phyloP scores from a whole-genome alignment of 164 flowering plant species.

The Cinnamomum micranthum region DNA sequence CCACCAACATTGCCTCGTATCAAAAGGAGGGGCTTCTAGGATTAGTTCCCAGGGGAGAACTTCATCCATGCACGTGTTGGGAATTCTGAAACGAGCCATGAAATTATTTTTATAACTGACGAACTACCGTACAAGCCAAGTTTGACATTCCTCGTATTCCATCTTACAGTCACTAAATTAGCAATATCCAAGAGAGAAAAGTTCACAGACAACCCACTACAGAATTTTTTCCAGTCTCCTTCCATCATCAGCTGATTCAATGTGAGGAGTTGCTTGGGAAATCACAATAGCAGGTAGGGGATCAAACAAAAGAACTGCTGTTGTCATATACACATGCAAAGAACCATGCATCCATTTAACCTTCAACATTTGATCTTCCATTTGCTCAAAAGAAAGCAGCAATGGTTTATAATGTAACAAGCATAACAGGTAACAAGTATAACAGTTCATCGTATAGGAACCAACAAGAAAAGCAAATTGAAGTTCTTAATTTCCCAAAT shows the following conservation, averaged over 20 bases:
- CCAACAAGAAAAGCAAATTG: neutral
- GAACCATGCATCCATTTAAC: neutral
- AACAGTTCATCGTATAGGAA: neutral
- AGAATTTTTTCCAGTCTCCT: neutral
- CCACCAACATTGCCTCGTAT: no score
- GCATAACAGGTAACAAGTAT: neutral
- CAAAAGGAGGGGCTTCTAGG: no score
- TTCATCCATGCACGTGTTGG: no score
- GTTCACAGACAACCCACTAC: neutral
- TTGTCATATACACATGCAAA: neutral
- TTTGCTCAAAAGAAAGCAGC: neutral
- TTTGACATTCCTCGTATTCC: no score
- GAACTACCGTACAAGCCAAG: no score
- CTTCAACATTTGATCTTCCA: neutral
- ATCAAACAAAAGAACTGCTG: neutral
- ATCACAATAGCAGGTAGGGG: neutral
- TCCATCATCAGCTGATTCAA: neutral
- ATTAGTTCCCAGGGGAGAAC: no score
- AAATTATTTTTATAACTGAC: no score
- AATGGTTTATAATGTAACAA: no score
- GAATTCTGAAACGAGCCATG: no score
- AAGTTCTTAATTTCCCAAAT: neutral
- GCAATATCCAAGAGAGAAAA: no score
- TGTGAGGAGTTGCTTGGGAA: no score
- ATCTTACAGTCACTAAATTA: no score